Conservation (phyloP, 441 rosid genomes). For the Bocquillonia castaneifolia region DNA sequence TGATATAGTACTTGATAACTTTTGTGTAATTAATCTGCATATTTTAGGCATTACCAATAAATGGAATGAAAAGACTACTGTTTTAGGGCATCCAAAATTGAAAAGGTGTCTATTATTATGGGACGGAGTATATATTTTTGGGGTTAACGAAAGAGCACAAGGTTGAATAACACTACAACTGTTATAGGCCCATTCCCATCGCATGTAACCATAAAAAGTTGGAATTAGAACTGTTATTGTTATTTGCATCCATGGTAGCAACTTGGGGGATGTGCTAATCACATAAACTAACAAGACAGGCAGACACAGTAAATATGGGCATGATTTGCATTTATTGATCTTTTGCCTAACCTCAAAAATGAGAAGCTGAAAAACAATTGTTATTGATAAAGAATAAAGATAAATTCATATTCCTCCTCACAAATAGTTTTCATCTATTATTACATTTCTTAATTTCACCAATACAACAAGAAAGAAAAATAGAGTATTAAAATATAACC, state of each 20-base stretch:
- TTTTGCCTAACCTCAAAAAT: not conserved
- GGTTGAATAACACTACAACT: too few relatives aligned
- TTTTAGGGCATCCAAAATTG: too few relatives aligned
- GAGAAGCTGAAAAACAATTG: not conserved
- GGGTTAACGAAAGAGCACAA: too few relatives aligned
- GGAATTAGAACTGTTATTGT: too few relatives aligned
- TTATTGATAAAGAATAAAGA: not conserved
- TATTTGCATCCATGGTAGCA: not conserved
- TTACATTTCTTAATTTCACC: not conserved
- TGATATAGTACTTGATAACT: too few relatives aligned
- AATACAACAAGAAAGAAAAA: slow-evolving; percentile 5
- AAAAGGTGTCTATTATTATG: too few relatives aligned
- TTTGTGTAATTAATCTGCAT: too few relatives aligned
- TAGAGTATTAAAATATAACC: slow-evolving; percentile 37
- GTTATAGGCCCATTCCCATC: too few relatives aligned
- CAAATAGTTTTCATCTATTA: slow-evolving; percentile 1
- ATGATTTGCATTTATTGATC: not conserved
- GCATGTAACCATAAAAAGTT: too few relatives aligned
- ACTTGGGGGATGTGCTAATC: not conserved
- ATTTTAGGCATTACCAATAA: too few relatives aligned
- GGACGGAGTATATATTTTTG: too few relatives aligned
- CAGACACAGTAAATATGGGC: not conserved
- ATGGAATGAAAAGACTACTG: too few relatives aligned
- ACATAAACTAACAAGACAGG: not conserved
- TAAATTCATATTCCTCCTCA: not conserved